Percentiles rank a stretch among this genome's conserved stretches.
Conservation (phyloP, 352 stramenopile species). For the Thalassiosira ordinaria region DNA sequence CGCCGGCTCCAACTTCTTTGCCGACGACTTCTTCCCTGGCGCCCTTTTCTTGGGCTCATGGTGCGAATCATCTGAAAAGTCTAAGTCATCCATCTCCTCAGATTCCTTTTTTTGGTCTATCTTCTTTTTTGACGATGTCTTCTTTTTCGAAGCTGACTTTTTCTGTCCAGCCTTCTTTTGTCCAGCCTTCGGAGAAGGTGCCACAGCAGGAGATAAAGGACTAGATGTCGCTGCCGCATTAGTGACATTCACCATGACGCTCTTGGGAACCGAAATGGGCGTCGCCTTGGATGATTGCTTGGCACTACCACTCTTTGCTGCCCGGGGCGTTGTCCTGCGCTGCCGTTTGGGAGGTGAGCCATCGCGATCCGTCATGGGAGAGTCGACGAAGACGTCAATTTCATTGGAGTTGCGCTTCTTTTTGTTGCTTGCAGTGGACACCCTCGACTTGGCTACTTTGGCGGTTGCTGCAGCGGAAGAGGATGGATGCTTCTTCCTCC, state of each 20-base stretch:
- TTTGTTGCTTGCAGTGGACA: not conserved
- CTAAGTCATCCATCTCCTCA: conserved; percentile 28
- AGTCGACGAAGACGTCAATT: conserved; percentile 39
- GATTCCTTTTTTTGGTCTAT: not conserved
- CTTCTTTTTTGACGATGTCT: conserved; percentile 11
- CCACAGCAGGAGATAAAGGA: not conserved
- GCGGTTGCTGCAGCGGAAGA: not conserved
- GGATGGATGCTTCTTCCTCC: conserved; percentile 15
- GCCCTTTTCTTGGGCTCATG: not conserved
- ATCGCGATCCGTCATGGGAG: not conserved
- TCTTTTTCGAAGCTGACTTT: too few relatives aligned
- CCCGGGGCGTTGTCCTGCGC: conserved; percentile 23
- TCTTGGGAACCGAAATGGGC: conserved; percentile 36
- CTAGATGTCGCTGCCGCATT: conserved; percentile 24
- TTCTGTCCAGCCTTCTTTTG: too few relatives aligned
- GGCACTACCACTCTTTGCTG: not conserved
- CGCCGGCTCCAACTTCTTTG: conserved; percentile 7
- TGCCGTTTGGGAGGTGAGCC: conserved; percentile 9
- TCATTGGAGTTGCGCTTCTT: conserved; percentile 41
- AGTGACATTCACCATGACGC: conserved; percentile 44
- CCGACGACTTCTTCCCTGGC: conserved; percentile 7
- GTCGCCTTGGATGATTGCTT: conserved; percentile 38
- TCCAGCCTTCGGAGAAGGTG: not conserved
- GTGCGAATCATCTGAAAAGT: conserved; percentile 29
- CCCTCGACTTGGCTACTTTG: conserved; percentile 8